A percentile compares a stretch with the other conserved stretches of the same genome.
Conservation (phyloP, 2,329 filamentous ascomycete genomes). For the Fusarium neocosmosporiellum region DNA sequence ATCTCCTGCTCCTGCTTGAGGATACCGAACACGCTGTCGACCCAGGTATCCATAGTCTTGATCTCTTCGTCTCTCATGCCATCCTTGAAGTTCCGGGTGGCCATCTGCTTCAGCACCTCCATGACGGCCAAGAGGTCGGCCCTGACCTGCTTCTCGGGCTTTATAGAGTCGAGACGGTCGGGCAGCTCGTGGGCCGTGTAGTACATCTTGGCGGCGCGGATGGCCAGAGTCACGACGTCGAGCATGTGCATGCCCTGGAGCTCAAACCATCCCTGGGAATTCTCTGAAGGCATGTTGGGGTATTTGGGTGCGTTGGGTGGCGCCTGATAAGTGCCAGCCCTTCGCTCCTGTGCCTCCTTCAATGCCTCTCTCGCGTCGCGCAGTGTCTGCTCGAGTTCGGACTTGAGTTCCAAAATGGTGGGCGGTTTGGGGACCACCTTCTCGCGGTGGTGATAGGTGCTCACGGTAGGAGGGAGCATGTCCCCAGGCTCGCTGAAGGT, state of each 20-base stretch:
- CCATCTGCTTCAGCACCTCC: constrained; percentile 92
- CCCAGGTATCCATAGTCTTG: constrained; percentile 81
- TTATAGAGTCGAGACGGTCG: constrained; percentile 85
- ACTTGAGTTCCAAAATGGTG: constrained; percentile 81
- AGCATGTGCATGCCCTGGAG: constrained; percentile 92
- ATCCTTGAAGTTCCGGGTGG: constrained; percentile 84
- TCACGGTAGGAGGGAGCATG: constrained; percentile 96
- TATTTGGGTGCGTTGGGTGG: constrained; percentile 44
- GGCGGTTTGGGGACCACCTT: constrained; percentile 87
- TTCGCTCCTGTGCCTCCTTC: constrained; percentile 63
- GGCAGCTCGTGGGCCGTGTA: constrained; percentile 93
- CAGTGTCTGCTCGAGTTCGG: constrained; percentile 73
- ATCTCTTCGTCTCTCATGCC: constrained; percentile 85
- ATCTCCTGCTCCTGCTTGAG: constrained; percentile 80
- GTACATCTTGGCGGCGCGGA: constrained; percentile 94
- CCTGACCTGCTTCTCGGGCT: constrained; percentile 86
- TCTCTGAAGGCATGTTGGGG: constrained; percentile 57
- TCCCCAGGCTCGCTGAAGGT: constrained; percentile 72
- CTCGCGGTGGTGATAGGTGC: constrained; percentile 90
- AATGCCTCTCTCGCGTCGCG: constrained; percentile 76
- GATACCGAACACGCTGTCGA: constrained; percentile 80
- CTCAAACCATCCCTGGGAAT: constrained; percentile 79
- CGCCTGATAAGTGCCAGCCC: constrained; percentile 45
- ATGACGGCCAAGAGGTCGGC: constrained; percentile 86
- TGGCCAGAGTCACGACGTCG: constrained; percentile 94